These are phyloP conservation scores for Neoarthrinium moseri DNA, from an alignment of 2,329 filamentous ascomycete genomes.

Conservation along the genomic window DNA sequence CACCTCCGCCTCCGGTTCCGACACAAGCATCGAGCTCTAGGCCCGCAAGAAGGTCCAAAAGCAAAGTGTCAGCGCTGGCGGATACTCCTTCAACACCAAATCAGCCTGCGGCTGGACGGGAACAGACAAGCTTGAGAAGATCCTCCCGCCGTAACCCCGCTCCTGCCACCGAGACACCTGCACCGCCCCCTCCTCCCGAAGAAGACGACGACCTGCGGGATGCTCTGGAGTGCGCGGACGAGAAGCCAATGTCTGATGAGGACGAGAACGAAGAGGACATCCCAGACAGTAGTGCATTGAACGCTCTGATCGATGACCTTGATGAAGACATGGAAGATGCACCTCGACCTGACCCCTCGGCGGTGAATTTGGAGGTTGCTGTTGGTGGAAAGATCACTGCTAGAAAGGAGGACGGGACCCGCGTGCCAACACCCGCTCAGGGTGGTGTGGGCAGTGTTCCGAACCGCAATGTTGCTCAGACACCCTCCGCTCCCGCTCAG, in stretches of 20 bases:
- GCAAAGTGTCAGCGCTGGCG: constrained; percentile 40
- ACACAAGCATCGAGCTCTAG: constrained; percentile 43
- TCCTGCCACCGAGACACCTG: constrained; percentile 47
- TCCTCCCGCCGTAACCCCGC: constrained; percentile 61
- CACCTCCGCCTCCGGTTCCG: constrained; percentile 33
- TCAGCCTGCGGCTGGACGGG: constrained; percentile 47
- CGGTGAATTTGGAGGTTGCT: constrained; percentile 88
- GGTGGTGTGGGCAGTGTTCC: constrained; percentile 35
- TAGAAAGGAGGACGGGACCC: constrained; percentile 86
- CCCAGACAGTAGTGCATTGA: constrained; percentile 66
- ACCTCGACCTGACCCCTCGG: constrained; percentile 73
- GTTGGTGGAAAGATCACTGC: constrained; percentile 86
- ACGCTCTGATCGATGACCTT: constrained; percentile 86
- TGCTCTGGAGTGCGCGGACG: constrained; percentile 88
- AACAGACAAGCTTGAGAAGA: constrained; percentile 60
- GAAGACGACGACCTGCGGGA: constrained; percentile 64
- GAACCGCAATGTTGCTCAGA: constrained; percentile 33
- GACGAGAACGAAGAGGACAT: constrained; percentile 66
- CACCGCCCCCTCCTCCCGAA: constrained; percentile 50
- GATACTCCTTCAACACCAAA: constrained; percentile 41
- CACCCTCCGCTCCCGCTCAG: constrained; percentile 23
- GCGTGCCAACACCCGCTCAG: constrained; percentile 79
- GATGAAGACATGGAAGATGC: constrained; percentile 80
- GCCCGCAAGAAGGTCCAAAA: constrained; percentile 43
- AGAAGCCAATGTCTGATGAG: constrained; percentile 76